A percentile compares a stretch with the other conserved stretches of the same genome.
Evolutionary conservation across 345 rosid genomes (phyloP).

Genomic region (Euphorbia tirucalli): DNA sequence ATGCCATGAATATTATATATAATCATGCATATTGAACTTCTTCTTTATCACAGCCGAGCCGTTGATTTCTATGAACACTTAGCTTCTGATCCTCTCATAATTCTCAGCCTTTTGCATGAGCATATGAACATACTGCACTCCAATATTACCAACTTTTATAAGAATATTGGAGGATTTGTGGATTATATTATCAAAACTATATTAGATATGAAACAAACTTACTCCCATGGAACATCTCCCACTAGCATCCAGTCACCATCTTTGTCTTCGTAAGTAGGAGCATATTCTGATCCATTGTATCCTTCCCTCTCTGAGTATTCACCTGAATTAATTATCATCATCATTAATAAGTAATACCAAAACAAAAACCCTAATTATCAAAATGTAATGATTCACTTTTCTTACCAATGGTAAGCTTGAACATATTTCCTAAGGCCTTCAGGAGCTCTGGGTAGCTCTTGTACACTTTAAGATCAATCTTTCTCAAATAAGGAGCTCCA

Average conservation of each 20-base stretch:
- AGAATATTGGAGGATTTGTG: no score
- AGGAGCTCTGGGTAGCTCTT: slow-evolving; percentile 27
- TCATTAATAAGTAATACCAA: no score
- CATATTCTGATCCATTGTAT: slow-evolving; percentile 18
- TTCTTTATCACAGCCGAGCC: background rate
- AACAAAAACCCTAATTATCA: background rate
- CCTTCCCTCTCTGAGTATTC: slow-evolving; percentile 24
- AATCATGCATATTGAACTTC: background rate
- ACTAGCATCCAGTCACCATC: slow-evolving; percentile 30
- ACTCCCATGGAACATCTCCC: slow-evolving; percentile 30
- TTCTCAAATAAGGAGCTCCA: slow-evolving; percentile 30
- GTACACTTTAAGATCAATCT: slow-evolving; percentile 26
- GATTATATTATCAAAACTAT: background rate
- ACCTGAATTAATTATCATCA: slow-evolving; percentile 2
- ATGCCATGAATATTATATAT: no score
- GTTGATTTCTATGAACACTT: background rate
- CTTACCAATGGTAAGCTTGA: slow-evolving; percentile 24
- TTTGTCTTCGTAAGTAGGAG: slow-evolving; percentile 26
- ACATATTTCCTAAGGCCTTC: slow-evolving; percentile 24
- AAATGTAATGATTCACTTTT: background rate
- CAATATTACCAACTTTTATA: no score
- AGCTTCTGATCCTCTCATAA: slow-evolving; percentile 22
- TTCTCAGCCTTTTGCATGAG: slow-evolving; percentile 27
- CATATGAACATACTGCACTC: slow-evolving; percentile 17
- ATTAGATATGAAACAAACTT: background rate